phyloP scores from a whole-genome alignment of 2,329 filamentous ascomycete genomes.

The Dactylellina parvicollis region DNA sequence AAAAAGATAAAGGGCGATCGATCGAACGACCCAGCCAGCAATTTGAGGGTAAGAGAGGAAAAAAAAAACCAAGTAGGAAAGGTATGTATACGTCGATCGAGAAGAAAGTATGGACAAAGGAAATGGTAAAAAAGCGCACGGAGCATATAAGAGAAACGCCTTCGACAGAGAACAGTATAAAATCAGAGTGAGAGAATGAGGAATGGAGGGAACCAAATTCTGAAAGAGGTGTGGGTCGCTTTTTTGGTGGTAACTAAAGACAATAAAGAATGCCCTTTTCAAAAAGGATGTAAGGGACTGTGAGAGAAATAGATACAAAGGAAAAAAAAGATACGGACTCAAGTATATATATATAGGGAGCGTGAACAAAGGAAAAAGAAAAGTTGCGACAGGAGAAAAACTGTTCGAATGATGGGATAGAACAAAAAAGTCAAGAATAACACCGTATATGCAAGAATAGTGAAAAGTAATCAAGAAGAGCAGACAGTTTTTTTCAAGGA shows the following conservation, averaged over 20 bases:
- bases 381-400: slow-evolving; percentile 52
- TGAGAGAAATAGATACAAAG: slow-evolving; percentile 32
- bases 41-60: neutral
- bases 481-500: too few species aligned
- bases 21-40: too few species aligned
- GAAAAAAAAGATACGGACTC: slow-evolving; percentile 25
- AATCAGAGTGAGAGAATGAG: slow-evolving; percentile 40
- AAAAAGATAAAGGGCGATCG: neutral
- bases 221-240: slow-evolving; percentile 36
- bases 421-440: slow-evolving; percentile 6
- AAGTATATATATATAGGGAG: slow-evolving; percentile 30
- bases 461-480: neutral
- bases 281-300: slow-evolving; percentile 36
- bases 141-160: slow-evolving; percentile 53
- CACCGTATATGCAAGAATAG: slow-evolving; percentile 29
- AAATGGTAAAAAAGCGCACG: slow-evolving; percentile 29
- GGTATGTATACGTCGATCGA: slow-evolving; percentile 4
- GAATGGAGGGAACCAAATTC: slow-evolving; percentile 14
- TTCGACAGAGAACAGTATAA: slow-evolving; percentile 56
- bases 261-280: slow-evolving; percentile 24
- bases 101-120: neutral
- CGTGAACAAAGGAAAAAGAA: slow-evolving; percentile 56
- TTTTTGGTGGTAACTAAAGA: slow-evolving; percentile 11
- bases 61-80: slow-evolving; percentile 1
- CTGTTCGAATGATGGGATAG: slow-evolving; percentile 5